Base-by-base conservation (phyloP, 192 early-diverging fungal genomes). In the Coemansia asiatica region DNA sequence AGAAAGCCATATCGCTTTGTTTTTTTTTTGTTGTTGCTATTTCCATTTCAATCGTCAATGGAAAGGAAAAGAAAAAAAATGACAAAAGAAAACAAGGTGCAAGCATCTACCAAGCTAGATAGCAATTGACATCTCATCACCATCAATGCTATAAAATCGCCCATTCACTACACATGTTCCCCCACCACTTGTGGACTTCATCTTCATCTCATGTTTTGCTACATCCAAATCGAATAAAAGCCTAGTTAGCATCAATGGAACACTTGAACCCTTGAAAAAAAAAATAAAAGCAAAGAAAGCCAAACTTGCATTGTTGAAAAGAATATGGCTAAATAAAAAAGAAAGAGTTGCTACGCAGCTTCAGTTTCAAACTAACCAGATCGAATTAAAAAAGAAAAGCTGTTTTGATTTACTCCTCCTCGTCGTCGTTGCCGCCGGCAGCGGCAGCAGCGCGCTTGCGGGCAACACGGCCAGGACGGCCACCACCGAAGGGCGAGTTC, bases 401-500 rank as follows among this genome's bases (percentile, higher is more conserved):
- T 46, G 63, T 27, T 4, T 36, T 22, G 9, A 6, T 27, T 70
- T 82, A 70, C 83, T 90, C 87, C 60, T 90, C 89, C 27, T 89
- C 90, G 66, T 85, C 87, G 28, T 84, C 87, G 33, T 87, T 86
- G 50, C 60, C 83, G 63, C 68, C 82, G 59, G 82, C 87, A 61
- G 88, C 90, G 66, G 87, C 82, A 65, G 86, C 86, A 44, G 89
- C 87, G 72, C 95, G 89, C 92, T 96, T 97, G 80, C 96, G 88
- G 91, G 95, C 93, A 68, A 91, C 88, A 86, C 96, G 95, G 72
- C 96, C 96, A 62, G 94, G 85, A 84, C 96, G 94, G 79, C 96
- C 96, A 88, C 96, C 96, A 86, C 96, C 96, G 84, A 90, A 93
- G 61, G 95, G 92, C 68, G 92, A 94, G 83, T 90, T 90, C 51